Conservation (phyloP, 208 protist genomes). For the Borovskyia barvae region DNA sequence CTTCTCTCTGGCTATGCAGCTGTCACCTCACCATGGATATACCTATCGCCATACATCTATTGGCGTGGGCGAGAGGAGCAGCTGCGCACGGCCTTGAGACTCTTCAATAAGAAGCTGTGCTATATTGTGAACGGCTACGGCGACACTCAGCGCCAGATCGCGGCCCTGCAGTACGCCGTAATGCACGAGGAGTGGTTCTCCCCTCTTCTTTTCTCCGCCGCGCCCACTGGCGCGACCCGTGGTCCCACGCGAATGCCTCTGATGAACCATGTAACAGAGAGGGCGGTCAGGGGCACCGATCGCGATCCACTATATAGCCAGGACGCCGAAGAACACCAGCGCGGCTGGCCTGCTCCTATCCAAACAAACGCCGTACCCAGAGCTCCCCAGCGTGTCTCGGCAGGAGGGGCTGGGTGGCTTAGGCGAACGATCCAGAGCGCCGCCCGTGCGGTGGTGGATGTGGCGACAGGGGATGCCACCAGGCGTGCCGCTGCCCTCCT, state of each 20-base stretch:
- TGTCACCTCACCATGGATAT: conserved; percentile 51
- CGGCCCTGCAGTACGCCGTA: conserved; percentile 36
- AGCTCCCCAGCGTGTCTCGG: too few relatives aligned
- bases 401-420: conserved; percentile 11
- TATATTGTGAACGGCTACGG: conserved; percentile 56
- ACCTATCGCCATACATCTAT: conserved; percentile 36
- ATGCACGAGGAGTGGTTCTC: conserved; percentile 18
- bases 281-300: too few relatives aligned
- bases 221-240: too few relatives aligned
- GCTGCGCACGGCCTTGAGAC: conserved; percentile 23
- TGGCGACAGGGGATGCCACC: not conserved
- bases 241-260: too few relatives aligned
- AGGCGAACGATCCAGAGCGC: conserved; percentile 15
- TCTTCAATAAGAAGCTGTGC: conserved; percentile 56
- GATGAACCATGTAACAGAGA: too few relatives aligned
- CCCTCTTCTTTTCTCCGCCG: conserved; percentile 4
- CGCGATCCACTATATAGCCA: too few relatives aligned
- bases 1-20: conserved; percentile 76
- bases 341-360: too few relatives aligned
- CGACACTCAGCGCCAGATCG: conserved; percentile 45
- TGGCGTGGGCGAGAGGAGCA: conserved; percentile 33
- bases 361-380: too few relatives aligned
- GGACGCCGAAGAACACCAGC: too few relatives aligned
- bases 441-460: too few relatives aligned
- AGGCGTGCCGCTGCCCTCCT: not conserved